phyloP scores from a whole-genome alignment of 208 protist genomes.

The Endotrypanum monterogeii region DNA sequence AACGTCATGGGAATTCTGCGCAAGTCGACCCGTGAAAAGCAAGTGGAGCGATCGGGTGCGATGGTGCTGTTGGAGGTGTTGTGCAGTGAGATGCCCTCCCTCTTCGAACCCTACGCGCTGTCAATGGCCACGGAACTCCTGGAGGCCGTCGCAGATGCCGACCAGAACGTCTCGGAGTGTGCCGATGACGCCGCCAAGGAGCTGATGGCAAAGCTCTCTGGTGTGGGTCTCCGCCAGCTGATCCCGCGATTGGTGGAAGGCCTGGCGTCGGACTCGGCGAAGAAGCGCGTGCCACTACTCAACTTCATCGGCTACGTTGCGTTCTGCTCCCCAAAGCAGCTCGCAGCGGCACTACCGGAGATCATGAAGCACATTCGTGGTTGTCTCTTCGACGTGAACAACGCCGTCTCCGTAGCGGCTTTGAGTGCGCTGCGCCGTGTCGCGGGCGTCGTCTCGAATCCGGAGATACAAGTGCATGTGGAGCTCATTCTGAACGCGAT shows the following conservation, averaged over 20 bases:
- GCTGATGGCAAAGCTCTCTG: conserved; percentile 78
- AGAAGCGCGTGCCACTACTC: conserved; percentile 81
- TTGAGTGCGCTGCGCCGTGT: conserved; percentile 87
- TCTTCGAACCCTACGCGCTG: conserved; percentile 90
- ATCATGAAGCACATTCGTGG: conserved; percentile 90
- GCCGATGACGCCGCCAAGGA: conserved; percentile 86
- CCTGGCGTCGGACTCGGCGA: conserved; percentile 78
- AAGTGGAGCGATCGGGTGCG: conserved; percentile 73
- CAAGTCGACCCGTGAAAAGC: conserved; percentile 67
- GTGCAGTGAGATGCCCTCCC: conserved; percentile 69
- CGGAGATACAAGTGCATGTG: conserved; percentile 92
- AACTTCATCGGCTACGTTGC: conserved; percentile 93
- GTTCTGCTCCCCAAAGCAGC: conserved; percentile 91
- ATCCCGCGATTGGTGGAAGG: conserved; percentile 77
- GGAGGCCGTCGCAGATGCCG: conserved; percentile 81
- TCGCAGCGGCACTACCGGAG: conserved; percentile 85
- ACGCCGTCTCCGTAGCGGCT: conserved; percentile 76
- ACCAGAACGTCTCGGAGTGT: conserved; percentile 86
- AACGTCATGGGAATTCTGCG: conserved; percentile 67
- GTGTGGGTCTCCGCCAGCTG: conserved; percentile 88
- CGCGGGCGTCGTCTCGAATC: conserved; percentile 90
- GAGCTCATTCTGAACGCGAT: conserved; percentile 89
- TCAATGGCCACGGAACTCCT: conserved; percentile 68
- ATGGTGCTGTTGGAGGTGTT: conserved; percentile 91
- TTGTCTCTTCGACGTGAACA: conserved; percentile 91